Evolutionary conservation across 768 basidiomycete species (phyloP).

Genomic region (Chlorophyllum brunneum): DNA sequence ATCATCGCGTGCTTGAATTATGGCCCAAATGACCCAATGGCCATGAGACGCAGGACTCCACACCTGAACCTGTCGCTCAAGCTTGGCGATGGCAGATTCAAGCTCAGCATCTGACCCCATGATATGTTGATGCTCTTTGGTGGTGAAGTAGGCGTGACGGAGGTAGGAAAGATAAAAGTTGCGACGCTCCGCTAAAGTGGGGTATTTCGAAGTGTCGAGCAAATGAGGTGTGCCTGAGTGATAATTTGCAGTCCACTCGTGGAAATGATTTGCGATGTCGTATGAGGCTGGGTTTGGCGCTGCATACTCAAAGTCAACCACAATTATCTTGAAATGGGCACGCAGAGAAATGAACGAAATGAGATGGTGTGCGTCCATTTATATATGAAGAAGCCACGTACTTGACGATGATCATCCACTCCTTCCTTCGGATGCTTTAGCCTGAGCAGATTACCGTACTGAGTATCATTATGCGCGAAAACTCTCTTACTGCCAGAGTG

Average conservation of each 20-base stretch:
- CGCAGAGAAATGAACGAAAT: conserved; percentile 9
- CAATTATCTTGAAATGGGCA: conserved; percentile 61
- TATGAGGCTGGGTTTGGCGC: conserved; percentile 88
- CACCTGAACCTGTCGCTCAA: conserved; percentile 76
- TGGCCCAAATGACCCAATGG: conserved; percentile 94
- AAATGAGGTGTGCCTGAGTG: conserved; percentile 65
- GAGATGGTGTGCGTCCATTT: background rate
- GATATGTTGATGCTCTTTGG: conserved; percentile 18
- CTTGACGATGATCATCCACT: conserved; percentile 75
- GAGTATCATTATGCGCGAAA: conserved; percentile 92
- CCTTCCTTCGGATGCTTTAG: conserved; percentile 54
- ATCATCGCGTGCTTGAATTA: conserved; percentile 84
- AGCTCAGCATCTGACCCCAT: conserved; percentile 25
- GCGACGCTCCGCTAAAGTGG: conserved; percentile 62
- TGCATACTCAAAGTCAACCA: conserved; percentile 98
- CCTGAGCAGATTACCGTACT: conserved; percentile 89
- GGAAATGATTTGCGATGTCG: conserved; percentile 96
- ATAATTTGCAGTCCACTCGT: conserved; percentile 96
- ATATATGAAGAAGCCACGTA: conserved; percentile 27
- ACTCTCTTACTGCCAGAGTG: conserved; percentile 63
- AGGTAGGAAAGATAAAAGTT: conserved; percentile 90
- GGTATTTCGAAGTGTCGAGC: conserved; percentile 64
- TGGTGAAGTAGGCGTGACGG: conserved; percentile 31
- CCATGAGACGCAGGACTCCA: conserved; percentile 93
- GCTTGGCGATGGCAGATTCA: conserved; percentile 45